These are phyloP conservation scores for Candida dubliniensis DNA, from an alignment of 1,139 yeast genomes.

Conservation along the genomic window DNA sequence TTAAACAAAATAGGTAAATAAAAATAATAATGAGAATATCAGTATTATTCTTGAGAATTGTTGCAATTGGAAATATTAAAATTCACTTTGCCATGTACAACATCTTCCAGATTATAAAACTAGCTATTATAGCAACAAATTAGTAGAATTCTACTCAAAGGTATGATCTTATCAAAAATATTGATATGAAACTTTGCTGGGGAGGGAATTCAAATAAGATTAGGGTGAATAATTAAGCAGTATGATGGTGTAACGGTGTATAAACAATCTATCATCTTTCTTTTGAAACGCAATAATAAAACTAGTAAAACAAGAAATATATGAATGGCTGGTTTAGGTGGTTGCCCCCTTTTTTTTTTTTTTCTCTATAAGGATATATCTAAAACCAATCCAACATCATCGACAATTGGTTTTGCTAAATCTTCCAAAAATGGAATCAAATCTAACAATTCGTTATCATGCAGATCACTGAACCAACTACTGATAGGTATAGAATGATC, in stretches of 20 bases:
- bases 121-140: neutral
- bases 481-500: slow-evolving; percentile 98
- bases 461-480: slow-evolving; percentile 97
- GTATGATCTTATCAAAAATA: too few species aligned
- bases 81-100: too few species aligned
- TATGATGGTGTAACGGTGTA: neutral
- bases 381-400: slow-evolving; percentile 79
- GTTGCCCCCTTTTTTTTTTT: neutral
- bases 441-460: slow-evolving; percentile 91
- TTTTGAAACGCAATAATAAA: neutral
- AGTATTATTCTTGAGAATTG: too few species aligned
- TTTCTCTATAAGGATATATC: slow-evolving; percentile 55
- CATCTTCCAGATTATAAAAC: too few species aligned
- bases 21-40: too few species aligned
- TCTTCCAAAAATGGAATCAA: slow-evolving; percentile 90
- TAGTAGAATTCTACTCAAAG: too few species aligned
- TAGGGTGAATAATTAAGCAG: too few species aligned
- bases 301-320: too few species aligned
- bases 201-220: too few species aligned
- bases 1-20: too few species aligned
- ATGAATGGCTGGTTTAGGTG: neutral
- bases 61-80: too few species aligned
- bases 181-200: too few species aligned
- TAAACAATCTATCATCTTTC: neutral
- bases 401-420: slow-evolving; percentile 64